phyloP scores from a whole-genome alignment of 371 early-diverging fungal species.

The Ordospora pajunii region DNA sequence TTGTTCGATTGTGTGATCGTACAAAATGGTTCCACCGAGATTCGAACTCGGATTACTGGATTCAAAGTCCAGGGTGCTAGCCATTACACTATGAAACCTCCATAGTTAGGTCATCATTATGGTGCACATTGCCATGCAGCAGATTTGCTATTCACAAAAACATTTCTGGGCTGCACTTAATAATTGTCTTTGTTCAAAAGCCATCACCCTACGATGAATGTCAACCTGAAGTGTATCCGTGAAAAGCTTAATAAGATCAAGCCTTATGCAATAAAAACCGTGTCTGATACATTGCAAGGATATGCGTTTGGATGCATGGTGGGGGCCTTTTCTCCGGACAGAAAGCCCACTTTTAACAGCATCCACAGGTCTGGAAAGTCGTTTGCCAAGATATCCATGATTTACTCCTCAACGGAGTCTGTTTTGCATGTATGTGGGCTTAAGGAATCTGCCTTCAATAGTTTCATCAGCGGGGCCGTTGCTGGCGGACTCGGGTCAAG shows the following conservation, averaged over 20 bases:
- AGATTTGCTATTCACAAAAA: no score
- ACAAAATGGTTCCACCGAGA: conserved; percentile 65
- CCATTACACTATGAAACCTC: conserved; percentile 64
- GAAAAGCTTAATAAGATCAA: conserved; percentile 6
- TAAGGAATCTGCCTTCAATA: conserved; percentile 28
- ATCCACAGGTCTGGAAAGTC: conserved; percentile 48
- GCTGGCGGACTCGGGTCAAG: conserved; percentile 37
- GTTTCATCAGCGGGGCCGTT: conserved; percentile 19
- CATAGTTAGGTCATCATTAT: background rate
- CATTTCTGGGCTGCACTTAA: no score
- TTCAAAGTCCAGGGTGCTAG: conserved; percentile 66
- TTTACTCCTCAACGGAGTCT: conserved; percentile 46
- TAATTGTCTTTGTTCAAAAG: background rate
- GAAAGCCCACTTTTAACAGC: background rate
- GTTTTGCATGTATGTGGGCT: conserved; percentile 5
- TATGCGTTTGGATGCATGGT: conserved; percentile 53
- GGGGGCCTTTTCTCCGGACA: conserved; percentile 31
- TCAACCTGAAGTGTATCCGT: background rate
- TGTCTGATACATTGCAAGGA: conserved; percentile 33
- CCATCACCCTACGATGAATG: background rate
- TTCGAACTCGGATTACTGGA: conserved; percentile 67
- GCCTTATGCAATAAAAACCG: conserved; percentile 32
- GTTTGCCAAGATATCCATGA: conserved; percentile 43
- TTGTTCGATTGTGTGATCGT: background rate
- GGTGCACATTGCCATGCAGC: background rate